A percentile compares a stretch with the other conserved stretches of the same genome.
phyloP scores from a whole-genome alignment of 768 basidiomycete genomes.

The Mycena venus region DNA sequence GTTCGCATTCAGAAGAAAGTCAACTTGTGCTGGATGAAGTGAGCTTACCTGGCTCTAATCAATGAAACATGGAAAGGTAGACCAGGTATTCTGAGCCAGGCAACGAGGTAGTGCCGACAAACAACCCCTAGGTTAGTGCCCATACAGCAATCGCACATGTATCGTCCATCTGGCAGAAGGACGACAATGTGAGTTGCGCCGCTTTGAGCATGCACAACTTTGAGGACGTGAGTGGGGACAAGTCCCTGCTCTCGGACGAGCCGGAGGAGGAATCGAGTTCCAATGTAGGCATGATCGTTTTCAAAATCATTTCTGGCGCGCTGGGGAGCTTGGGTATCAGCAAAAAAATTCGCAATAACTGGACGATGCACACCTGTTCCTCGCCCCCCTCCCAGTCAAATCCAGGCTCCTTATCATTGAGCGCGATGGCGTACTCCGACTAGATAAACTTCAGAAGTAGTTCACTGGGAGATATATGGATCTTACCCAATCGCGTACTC shows the following conservation, averaged over 20 bases:
- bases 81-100: constrained; percentile 29
- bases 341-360: constrained; percentile 32
- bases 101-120: constrained; percentile 51
- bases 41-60: constrained; percentile 39
- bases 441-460: not conserved
- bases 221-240: constrained; percentile 37
- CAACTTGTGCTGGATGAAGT: not conserved
- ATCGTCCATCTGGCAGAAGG: constrained; percentile 38
- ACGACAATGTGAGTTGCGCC: constrained; percentile 41
- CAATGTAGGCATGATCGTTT: constrained; percentile 47
- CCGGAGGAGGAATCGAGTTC: constrained; percentile 42
- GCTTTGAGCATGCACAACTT: constrained; percentile 27
- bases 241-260: constrained; percentile 37
- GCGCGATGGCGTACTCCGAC: constrained; percentile 36
- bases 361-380: constrained; percentile 19
- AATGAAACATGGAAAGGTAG: constrained; percentile 45
- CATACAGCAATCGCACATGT: too few relatives aligned
- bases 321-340: constrained; percentile 28
- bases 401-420: constrained; percentile 19
- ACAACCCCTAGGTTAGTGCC: too few relatives aligned
- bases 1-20: constrained; percentile 22
- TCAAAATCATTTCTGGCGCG: constrained; percentile 40
- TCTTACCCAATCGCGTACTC: constrained; percentile 44
- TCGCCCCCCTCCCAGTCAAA: constrained; percentile 39
- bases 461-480: not conserved